These are phyloP conservation scores for Exserohilum rostratum DNA, from an alignment of 2,329 filamentous ascomycete species.

Conservation along the genomic window DNA sequence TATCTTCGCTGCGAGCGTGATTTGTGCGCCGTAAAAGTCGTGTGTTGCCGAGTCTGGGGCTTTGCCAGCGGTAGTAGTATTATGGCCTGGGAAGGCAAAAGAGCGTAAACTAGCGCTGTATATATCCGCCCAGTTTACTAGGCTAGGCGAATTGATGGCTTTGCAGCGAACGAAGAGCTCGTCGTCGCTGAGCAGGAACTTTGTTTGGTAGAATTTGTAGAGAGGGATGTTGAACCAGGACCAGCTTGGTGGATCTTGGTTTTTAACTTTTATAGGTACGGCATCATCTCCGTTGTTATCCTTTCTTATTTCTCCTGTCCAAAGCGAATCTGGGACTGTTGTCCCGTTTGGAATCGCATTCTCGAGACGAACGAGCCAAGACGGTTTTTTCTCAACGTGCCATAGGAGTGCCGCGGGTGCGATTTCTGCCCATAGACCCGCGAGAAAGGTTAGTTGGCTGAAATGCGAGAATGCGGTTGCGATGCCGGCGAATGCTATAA, in stretches of 20 bases:
- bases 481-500: constrained; percentile 17
- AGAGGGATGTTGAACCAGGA: constrained; percentile 12
- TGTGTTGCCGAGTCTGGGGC: not conserved
- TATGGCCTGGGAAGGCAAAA: not conserved
- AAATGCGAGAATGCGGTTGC: constrained; percentile 5
- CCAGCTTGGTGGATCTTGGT: constrained; percentile 6
- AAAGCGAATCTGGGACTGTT: not conserved
- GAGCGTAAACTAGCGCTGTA: not conserved
- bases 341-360: not conserved
- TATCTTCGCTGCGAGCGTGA: not conserved
- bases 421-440: constrained; percentile 7
- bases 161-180: not conserved
- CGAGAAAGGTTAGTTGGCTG: constrained; percentile 11
- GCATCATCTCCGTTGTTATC: too few relatives aligned
- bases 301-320: not conserved
- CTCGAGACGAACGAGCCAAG: not conserved
- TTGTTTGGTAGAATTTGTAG: constrained; percentile 1
- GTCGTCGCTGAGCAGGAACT: constrained; percentile 1
- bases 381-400: constrained; percentile 4
- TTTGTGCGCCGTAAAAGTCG: not conserved
- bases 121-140: constrained; percentile 2
- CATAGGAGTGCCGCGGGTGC: constrained; percentile 10
- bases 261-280: not conserved
- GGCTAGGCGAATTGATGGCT: not conserved
- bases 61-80: not conserved